A percentile compares a stretch with the other conserved stretches of the same genome.
Conservation (phyloP, 106 monocot genomes). For the Narthecium ossifragum region DNA sequence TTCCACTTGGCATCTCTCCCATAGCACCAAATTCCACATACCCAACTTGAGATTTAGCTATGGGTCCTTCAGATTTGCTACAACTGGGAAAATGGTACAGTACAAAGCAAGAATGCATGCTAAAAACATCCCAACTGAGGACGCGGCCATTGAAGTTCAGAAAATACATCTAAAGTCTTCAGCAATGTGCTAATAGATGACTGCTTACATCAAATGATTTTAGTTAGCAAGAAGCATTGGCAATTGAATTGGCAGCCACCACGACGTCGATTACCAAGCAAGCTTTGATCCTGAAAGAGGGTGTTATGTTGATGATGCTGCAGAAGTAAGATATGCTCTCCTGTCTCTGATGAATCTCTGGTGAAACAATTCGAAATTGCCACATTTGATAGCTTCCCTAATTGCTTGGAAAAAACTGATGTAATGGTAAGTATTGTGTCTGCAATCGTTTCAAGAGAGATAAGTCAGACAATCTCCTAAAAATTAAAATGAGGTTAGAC, state of each 20-base stretch:
- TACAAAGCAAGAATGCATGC: constrained; percentile 6
- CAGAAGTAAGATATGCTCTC: constrained; percentile 35
- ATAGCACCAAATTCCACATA: constrained; percentile 3
- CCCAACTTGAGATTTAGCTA: neutral
- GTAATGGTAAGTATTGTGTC: constrained; percentile 98
- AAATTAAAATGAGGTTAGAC: neutral
- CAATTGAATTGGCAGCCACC: no score
- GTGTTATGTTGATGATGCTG: neutral
- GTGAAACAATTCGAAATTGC: constrained; percentile 53
- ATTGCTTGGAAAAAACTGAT: constrained; percentile 71
- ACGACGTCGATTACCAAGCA: no score
- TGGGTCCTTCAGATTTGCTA: constrained; percentile 9
- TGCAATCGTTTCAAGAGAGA: constrained; percentile 22
- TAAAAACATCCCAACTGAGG: constrained; percentile 1
- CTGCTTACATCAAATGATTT: no score
- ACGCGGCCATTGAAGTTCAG: constrained; percentile 2
- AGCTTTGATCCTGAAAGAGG: no score
- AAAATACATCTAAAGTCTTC: no score
- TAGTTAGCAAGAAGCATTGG: no score
- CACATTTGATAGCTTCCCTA: constrained; percentile 61
- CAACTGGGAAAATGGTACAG: neutral
- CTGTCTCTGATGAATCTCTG: constrained; percentile 51
- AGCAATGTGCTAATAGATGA: no score
- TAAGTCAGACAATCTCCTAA: neutral
- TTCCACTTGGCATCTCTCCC: neutral